These are phyloP conservation scores for Fusarium musae DNA, from an alignment of 2,329 filamentous ascomycete species.

Conservation along the genomic window DNA sequence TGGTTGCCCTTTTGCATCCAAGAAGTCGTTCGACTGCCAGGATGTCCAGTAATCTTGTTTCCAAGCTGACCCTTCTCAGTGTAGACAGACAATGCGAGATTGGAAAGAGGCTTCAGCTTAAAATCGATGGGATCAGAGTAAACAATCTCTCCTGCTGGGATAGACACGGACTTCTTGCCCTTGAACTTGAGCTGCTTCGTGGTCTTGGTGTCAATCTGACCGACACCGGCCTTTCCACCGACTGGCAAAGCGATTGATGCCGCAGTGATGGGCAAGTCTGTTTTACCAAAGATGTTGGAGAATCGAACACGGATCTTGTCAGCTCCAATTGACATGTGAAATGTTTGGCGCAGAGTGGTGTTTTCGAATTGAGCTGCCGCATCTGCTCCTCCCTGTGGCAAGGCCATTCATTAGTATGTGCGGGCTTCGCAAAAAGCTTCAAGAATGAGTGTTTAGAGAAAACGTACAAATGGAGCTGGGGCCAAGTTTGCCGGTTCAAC, in stretches of 20 bases:
- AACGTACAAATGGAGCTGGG: conserved; percentile 26
- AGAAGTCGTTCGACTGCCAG: conserved; percentile 30
- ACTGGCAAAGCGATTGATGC: conserved; percentile 19
- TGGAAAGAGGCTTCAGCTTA: conserved; percentile 16
- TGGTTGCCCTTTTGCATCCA: conserved; percentile 30
- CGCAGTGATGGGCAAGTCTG: conserved; percentile 12
- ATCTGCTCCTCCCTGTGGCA: conserved; percentile 13
- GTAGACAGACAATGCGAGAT: conserved; percentile 25
- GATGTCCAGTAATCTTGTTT: conserved; percentile 27
- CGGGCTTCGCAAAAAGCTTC: accelerated
- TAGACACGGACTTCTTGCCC: conserved; percentile 9
- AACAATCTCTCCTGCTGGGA: conserved; percentile 2
- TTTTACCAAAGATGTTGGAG: conserved; percentile 31
- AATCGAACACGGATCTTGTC: conserved; percentile 22
- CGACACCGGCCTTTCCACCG: conserved; percentile 10
- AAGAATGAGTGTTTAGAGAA: accelerated
- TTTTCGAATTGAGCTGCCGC: conserved; percentile 19
- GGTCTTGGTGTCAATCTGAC: conserved; percentile 14
- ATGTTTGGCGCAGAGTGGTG: conserved; percentile 25
- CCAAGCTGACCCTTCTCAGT: conserved; percentile 20
- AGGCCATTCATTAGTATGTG: neutral
- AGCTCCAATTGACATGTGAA: conserved; percentile 19
- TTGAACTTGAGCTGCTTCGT: conserved; percentile 11
- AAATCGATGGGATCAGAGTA: conserved; percentile 28
- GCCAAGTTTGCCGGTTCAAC: conserved; percentile 27